phyloP scores from a whole-genome alignment of 2,329 filamentous ascomycete genomes.

The Diaporthe helianthi region DNA sequence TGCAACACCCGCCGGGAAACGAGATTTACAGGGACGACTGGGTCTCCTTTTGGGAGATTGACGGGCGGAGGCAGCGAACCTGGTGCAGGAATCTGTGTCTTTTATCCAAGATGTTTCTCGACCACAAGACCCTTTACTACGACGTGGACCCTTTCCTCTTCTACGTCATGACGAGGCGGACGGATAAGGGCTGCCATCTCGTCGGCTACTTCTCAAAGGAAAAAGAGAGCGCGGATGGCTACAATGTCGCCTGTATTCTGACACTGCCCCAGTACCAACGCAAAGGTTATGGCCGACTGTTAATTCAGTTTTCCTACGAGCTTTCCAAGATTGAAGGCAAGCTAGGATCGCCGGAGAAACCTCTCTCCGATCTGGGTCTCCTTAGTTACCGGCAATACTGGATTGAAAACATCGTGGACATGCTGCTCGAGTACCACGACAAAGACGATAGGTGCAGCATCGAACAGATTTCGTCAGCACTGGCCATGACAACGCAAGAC shows the following conservation, averaged over 20 bases:
- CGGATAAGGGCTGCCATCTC: slow-evolving; percentile 89
- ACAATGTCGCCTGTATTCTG: slow-evolving; percentile 97
- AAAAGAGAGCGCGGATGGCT: slow-evolving; percentile 94
- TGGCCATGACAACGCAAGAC: slow-evolving; percentile 97
- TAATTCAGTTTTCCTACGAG: slow-evolving; percentile 98
- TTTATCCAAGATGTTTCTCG: slow-evolving; percentile 93
- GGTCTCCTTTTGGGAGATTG: slow-evolving; percentile 96
- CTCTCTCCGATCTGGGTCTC: slow-evolving; percentile 89
- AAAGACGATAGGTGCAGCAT: slow-evolving; percentile 78
- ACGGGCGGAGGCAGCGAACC: slow-evolving; percentile 89
- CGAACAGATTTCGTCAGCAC: slow-evolving; percentile 77
- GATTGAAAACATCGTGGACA: slow-evolving; percentile 91
- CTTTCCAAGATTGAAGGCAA: slow-evolving; percentile 95
- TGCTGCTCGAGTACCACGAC: slow-evolving; percentile 77
- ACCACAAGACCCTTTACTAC: slow-evolving; percentile 98
- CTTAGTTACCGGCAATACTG: slow-evolving; percentile 97
- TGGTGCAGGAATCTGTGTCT: slow-evolving; percentile 97
- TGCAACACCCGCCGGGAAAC: slow-evolving; percentile 94
- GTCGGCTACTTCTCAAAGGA: slow-evolving; percentile 99
- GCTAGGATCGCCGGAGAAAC: slow-evolving; percentile 95
- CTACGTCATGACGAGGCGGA: slow-evolving; percentile 93
- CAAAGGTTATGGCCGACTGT: slow-evolving; percentile 88
- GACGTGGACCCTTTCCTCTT: slow-evolving; percentile 99
- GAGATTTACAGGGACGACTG: slow-evolving; percentile 97
- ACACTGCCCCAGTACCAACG: slow-evolving; percentile 96